Evolutionary conservation across 176 grass and related monocot species (phyloP).

Genomic region (Ampelocalamus luodianensis): DNA sequence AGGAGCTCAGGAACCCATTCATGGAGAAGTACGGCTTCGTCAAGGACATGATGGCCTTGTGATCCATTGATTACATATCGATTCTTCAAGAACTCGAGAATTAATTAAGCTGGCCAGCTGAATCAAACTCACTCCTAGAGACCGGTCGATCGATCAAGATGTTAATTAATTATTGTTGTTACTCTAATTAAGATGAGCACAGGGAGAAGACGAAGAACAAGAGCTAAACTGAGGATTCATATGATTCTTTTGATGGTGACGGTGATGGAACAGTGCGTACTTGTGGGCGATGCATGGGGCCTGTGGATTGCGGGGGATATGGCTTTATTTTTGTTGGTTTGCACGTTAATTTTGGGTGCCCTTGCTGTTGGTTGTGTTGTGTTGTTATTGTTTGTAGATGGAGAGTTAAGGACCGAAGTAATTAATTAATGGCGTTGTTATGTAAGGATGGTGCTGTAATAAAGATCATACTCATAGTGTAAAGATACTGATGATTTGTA

Average conservation of each 20-base stretch:
- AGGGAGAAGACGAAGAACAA: neutral
- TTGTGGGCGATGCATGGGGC: neutral
- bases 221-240: constrained; percentile 29
- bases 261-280: neutral
- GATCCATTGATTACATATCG: neutral
- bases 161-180: neutral
- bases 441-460: neutral
- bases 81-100: neutral
- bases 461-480: constrained; percentile 5
- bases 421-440: neutral
- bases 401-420: neutral
- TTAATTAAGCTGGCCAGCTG: neutral
- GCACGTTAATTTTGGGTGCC: neutral
- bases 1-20: constrained; percentile 69
- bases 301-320: neutral
- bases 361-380: neutral
- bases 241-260: constrained; percentile 38
- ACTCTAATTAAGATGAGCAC: constrained; percentile 5
- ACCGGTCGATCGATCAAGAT: neutral
- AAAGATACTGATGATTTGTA: neutral
- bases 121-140: neutral
- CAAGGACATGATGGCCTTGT: constrained; percentile 61
- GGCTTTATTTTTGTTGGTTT: neutral
- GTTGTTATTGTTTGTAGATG: neutral
- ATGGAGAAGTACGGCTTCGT: constrained; percentile 87